These are phyloP conservation scores for Rhinocladiella mackenziei DNA, from an alignment of 2,329 filamentous ascomycete genomes.

Conservation along the genomic window DNA sequence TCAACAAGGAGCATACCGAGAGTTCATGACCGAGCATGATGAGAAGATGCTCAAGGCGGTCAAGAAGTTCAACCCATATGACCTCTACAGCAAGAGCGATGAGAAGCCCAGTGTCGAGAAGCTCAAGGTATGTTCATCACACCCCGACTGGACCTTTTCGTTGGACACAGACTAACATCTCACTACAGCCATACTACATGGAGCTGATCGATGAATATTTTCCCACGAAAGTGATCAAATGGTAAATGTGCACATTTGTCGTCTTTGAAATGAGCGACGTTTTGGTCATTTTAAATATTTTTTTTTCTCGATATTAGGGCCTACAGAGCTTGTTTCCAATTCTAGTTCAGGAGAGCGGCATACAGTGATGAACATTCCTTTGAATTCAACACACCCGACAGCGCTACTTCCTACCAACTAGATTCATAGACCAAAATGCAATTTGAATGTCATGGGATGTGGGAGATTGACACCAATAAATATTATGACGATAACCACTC, in stretches of 20 bases:
- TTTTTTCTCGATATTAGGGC: constrained; percentile 24
- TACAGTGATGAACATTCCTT: background rate
- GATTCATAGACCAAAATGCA: too few species aligned
- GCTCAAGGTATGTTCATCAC: constrained; percentile 57
- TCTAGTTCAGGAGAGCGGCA: background rate
- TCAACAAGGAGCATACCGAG: constrained; percentile 69
- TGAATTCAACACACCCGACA: too few species aligned
- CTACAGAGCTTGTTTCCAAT: constrained; percentile 33
- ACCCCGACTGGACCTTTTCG: background rate
- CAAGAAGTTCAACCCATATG: constrained; percentile 84
- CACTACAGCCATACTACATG: constrained; percentile 61
- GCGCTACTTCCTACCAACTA: too few species aligned
- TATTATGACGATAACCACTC: too few species aligned
- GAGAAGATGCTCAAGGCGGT: constrained; percentile 75
- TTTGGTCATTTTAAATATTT: too few species aligned
- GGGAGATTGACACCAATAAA: too few species aligned
- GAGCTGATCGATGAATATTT: constrained; percentile 73
- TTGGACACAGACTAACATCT: constrained; percentile 20
- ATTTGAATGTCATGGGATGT: too few species aligned
- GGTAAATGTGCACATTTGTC: too few species aligned
- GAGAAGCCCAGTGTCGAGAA: constrained; percentile 70
- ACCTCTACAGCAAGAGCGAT: constrained; percentile 88
- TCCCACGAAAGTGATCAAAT: constrained; percentile 63
- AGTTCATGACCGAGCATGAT: constrained; percentile 82
- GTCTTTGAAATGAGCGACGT: too few species aligned